Evolutionary conservation across 108 stramenopile genomes (phyloP).

Genomic region (Skeletonema marinoi): DNA sequence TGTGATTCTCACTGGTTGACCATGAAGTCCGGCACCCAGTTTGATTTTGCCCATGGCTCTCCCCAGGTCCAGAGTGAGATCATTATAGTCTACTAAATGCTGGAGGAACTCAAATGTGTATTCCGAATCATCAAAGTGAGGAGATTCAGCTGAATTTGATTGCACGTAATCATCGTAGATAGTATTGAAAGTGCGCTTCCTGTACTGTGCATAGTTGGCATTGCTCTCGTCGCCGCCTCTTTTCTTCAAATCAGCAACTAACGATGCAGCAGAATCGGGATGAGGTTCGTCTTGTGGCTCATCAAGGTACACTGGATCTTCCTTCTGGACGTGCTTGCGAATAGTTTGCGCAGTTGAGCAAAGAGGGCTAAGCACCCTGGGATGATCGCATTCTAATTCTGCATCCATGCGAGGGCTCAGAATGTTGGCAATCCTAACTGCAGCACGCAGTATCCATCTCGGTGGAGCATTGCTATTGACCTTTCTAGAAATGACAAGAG

Average conservation of each 20-base stretch:
- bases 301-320: constrained; percentile 6
- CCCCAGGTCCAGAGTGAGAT: constrained; percentile 75
- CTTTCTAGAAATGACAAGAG: constrained; percentile 16
- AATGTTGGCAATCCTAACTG: constrained; percentile 68
- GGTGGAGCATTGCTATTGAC: constrained; percentile 62
- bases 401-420: constrained; percentile 82
- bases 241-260: constrained; percentile 29
- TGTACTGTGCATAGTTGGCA: constrained; percentile 37
- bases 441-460: constrained; percentile 76
- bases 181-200: constrained; percentile 42
- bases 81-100: constrained; percentile 80
- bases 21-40: constrained; percentile 59
- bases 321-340: constrained; percentile 24
- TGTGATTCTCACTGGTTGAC: constrained; percentile 75
- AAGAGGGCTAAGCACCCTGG: constrained; percentile 68
- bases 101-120: constrained; percentile 91
- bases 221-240: constrained; percentile 35
- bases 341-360: constrained; percentile 82
- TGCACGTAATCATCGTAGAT: constrained; percentile 28
- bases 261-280: constrained; percentile 14
- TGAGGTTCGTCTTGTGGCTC: constrained; percentile 24
- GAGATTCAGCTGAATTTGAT: constrained; percentile 18
- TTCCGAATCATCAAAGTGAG: constrained; percentile 61
- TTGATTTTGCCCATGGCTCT: constrained; percentile 63
- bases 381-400: constrained; percentile 62